A percentile compares a stretch with the other conserved stretches of the same genome.
Evolutionary conservation across 208 protist genomes (phyloP).

Genomic region (Trypanosomatidae sp.): DNA sequence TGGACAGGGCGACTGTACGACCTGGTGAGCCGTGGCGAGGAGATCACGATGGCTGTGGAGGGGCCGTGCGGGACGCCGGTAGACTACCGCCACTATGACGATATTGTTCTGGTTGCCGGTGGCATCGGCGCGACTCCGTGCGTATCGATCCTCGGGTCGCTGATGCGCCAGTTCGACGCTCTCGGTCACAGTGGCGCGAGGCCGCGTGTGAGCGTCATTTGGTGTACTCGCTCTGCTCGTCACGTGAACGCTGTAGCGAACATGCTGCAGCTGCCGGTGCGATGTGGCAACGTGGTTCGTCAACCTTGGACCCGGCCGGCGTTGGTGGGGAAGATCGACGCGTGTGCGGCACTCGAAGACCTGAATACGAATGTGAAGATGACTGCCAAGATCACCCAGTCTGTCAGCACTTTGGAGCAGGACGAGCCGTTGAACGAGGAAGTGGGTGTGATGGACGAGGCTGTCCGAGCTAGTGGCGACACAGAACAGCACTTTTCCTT

Average conservation of each 20-base stretch:
- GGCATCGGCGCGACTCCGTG: conserved; percentile 54
- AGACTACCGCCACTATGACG: conserved; percentile 34
- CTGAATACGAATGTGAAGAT: neutral
- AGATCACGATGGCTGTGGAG: conserved; percentile 41
- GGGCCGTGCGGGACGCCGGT: conserved; percentile 42
- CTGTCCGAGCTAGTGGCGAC: neutral
- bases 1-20: conserved; percentile 43
- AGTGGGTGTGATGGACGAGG: neutral
- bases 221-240: conserved; percentile 6
- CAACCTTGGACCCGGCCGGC: neutral
- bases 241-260: conserved; percentile 6
- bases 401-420: neutral
- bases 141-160: conserved; percentile 36
- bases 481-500: neutral
- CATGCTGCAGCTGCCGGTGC: conserved; percentile 12
- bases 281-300: neutral
- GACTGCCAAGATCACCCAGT: neutral
- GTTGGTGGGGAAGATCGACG: neutral
- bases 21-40: conserved; percentile 19
- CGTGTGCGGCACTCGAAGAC: neutral
- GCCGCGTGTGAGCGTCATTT: conserved; percentile 3
- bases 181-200: neutral
- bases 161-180: neutral
- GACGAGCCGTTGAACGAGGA: neutral
- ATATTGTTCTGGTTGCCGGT: conserved; percentile 44